These are phyloP conservation scores for Naumovozyma dairenensis DNA, from an alignment of 805 yeast species.

Conservation along the genomic window DNA sequence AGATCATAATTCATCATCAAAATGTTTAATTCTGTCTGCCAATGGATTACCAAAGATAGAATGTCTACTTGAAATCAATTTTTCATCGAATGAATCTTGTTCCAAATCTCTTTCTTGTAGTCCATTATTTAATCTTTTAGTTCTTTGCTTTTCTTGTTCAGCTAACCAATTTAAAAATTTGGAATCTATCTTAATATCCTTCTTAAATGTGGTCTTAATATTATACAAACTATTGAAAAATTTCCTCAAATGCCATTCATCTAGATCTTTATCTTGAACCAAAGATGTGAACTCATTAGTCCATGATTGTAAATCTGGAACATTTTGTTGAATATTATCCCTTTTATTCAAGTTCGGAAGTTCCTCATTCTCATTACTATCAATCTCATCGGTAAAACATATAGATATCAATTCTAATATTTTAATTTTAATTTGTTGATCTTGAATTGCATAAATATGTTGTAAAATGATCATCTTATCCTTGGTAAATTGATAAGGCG, in stretches of 20 bases:
- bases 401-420: slow-evolving; percentile 23
- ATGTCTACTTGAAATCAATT: slow-evolving; percentile 45
- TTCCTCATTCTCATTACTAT: slow-evolving; percentile 1
- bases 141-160: slow-evolving; percentile 32
- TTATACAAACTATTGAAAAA: slow-evolving; percentile 33
- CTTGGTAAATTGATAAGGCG: slow-evolving; percentile 6
- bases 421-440: slow-evolving; percentile 20
- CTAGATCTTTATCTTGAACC: slow-evolving; percentile 20
- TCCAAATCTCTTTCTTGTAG: slow-evolving; percentile 25
- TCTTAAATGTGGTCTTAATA: slow-evolving; percentile 26
- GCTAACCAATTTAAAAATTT: slow-evolving; percentile 59
- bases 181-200: slow-evolving; percentile 27
- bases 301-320: slow-evolving; percentile 19
- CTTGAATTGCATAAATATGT: slow-evolving; percentile 13
- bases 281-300: slow-evolving; percentile 18
- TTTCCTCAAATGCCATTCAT: slow-evolving; percentile 34
- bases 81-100: slow-evolving; percentile 30
- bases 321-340: slow-evolving; percentile 5
- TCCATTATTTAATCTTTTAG: slow-evolving; percentile 15
- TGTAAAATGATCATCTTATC: slow-evolving; percentile 13
- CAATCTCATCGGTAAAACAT: slow-evolving; percentile 4
- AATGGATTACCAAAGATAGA: slow-evolving; percentile 67
- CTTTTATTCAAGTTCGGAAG: slow-evolving; percentile 8
- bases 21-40: slow-evolving; percentile 49
- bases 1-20: slow-evolving; percentile 1